Percentiles rank a stretch among this genome's conserved stretches.
Evolutionary conservation across 805 yeast genomes (phyloP).

Genomic region (Zygotorulaspora chibaensis): DNA sequence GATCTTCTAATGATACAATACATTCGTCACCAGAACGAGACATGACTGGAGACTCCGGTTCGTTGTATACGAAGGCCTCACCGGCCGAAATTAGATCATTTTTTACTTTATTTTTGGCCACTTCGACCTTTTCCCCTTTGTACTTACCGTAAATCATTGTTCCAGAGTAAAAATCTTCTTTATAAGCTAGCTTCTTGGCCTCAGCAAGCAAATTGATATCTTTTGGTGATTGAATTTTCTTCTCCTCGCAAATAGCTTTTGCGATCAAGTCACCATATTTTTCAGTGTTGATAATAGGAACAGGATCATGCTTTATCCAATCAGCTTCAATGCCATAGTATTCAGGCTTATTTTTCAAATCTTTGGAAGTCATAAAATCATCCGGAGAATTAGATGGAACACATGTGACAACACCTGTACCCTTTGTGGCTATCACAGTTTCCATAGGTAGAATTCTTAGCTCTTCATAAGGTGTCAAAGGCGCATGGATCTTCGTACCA

Average conservation of each 20-base stretch:
- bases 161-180: conserved; percentile 95
- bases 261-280: conserved; percentile 89
- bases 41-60: conserved; percentile 85
- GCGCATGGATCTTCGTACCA: conserved; percentile 86
- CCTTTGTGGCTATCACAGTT: conserved; percentile 88
- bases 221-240: conserved; percentile 93
- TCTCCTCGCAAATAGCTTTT: conserved; percentile 71
- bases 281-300: conserved; percentile 73
- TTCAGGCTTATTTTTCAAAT: conserved; percentile 83
- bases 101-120: conserved; percentile 82
- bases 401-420: conserved; percentile 98
- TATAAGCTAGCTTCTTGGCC: conserved; percentile 93
- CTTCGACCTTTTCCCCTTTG: conserved; percentile 85
- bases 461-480: conserved; percentile 64
- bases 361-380: conserved; percentile 83
- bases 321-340: conserved; percentile 78
- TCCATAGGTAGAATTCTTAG: conserved; percentile 95
- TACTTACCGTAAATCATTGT: conserved; percentile 73
- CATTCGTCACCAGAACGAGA: conserved; percentile 97
- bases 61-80: conserved; percentile 84
- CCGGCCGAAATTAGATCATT: conserved; percentile 73
- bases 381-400: conserved; percentile 99
- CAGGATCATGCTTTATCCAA: conserved; percentile 75
- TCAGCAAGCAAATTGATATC: conserved; percentile 79
- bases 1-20: conserved; percentile 95